phyloP scores from a whole-genome alignment of 495 filamentous ascomycete species.

The Chaetomidium leptoderma region DNA sequence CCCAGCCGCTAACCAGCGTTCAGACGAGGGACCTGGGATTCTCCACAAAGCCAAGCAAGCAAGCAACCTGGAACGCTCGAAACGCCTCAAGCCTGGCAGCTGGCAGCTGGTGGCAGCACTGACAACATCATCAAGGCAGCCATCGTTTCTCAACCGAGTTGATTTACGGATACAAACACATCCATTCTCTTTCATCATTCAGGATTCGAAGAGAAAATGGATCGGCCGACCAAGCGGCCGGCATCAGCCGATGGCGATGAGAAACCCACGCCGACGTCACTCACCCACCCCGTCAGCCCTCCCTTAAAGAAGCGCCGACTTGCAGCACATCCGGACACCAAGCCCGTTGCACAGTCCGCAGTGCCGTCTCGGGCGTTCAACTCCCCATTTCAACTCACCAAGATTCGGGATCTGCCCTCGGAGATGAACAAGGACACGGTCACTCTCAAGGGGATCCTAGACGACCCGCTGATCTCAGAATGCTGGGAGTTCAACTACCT shows the following conservation, averaged over 20 bases:
- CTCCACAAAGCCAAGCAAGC: conserved; percentile 2
- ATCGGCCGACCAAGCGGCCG: conserved; percentile 7
- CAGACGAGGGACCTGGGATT: not conserved
- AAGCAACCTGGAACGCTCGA: not conserved
- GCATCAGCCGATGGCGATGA: not conserved
- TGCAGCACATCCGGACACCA: conserved; percentile 1
- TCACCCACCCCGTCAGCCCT: conserved; percentile 41
- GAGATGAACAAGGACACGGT: conserved; percentile 64
- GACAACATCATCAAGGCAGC: not conserved
- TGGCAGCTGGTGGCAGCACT: not conserved
- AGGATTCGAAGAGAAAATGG: conserved; percentile 12
- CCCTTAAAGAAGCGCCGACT: conserved; percentile 35
- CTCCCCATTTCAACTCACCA: conserved; percentile 74
- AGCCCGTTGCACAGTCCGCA: not conserved
- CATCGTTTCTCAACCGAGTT: not conserved
- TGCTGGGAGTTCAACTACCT: conserved; percentile 91
- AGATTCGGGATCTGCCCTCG: conserved; percentile 59
- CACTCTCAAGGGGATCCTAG: conserved; percentile 65
- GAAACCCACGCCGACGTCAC: conserved; percentile 22
- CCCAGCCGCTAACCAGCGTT: not conserved
- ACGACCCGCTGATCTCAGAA: conserved; percentile 76
- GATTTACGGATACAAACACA: not conserved
- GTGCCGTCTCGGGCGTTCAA: conserved; percentile 12
- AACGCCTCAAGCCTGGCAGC: not conserved
- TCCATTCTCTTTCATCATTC: not conserved